Conservation (phyloP, 2,329 filamentous ascomycete genomes). For the Raffaelea ambrosiae region DNA sequence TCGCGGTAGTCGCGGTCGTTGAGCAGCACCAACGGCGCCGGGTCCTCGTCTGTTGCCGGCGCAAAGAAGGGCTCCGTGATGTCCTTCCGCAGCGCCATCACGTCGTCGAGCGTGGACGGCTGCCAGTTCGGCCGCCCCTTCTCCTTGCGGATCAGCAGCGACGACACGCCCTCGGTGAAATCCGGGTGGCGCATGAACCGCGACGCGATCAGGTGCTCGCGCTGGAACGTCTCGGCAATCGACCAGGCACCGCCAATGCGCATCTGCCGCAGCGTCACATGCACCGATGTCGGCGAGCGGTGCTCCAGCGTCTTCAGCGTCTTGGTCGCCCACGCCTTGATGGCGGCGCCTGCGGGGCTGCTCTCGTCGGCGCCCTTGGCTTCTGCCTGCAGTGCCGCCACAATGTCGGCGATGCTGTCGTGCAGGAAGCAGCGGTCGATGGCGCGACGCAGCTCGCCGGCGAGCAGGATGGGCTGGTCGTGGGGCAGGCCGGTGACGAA, state of each 20-base stretch:
- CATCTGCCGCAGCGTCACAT: slow-evolving; percentile 80
- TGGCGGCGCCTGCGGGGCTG: too few species aligned
- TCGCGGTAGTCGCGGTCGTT: slow-evolving; percentile 53
- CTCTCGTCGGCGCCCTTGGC: slow-evolving; percentile 65
- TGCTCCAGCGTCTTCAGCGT: slow-evolving; percentile 67
- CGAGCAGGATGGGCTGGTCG: slow-evolving; percentile 58
- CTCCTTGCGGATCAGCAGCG: slow-evolving; percentile 63
- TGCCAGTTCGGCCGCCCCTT: slow-evolving; percentile 61
- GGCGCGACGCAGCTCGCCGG: slow-evolving; percentile 62
- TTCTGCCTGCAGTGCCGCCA: slow-evolving; percentile 55
- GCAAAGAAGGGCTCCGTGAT: slow-evolving; percentile 63
- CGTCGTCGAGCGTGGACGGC: slow-evolving; percentile 62
- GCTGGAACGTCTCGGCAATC: slow-evolving; percentile 76
- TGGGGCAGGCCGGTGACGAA: slow-evolving; percentile 79
- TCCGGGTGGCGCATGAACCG: slow-evolving; percentile 88
- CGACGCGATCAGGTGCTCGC: slow-evolving; percentile 75
- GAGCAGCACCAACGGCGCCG: slow-evolving; percentile 50
- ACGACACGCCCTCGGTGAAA: slow-evolving; percentile 85
- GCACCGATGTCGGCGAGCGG: slow-evolving; percentile 78
- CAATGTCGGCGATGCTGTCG: slow-evolving; percentile 59
- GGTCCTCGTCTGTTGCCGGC: slow-evolving; percentile 22
- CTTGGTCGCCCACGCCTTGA: slow-evolving; percentile 67
- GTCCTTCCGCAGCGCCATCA: slow-evolving; percentile 38
- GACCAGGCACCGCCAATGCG: slow-evolving; percentile 66
- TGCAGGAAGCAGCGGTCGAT: slow-evolving; percentile 79